Evolutionary conservation across 108 stramenopile species (phyloP).

Genomic region (Nitzschia sp.): DNA sequence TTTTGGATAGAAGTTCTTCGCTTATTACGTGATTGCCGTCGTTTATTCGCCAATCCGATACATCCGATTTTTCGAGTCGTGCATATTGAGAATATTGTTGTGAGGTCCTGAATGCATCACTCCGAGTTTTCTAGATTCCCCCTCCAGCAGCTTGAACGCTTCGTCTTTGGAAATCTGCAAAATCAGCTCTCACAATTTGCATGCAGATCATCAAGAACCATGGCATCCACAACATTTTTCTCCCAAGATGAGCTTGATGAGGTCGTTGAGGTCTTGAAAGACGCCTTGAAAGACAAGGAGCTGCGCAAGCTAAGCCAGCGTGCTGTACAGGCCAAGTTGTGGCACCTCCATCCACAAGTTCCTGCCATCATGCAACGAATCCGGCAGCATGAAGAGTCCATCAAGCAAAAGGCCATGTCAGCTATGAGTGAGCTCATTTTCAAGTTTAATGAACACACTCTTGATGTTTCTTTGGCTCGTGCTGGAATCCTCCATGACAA

Average conservation of each 20-base stretch:
- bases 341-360: constrained; percentile 23
- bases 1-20: too few relatives aligned
- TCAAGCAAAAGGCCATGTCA: constrained; percentile 12
- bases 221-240: neutral
- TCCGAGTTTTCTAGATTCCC: too few relatives aligned
- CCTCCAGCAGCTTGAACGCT: too few relatives aligned
- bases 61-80: too few relatives aligned
- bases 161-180: too few relatives aligned
- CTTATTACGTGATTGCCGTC: too few relatives aligned
- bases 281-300: constrained; percentile 11
- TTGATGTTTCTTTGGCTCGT: constrained; percentile 26
- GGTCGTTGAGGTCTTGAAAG: constrained; percentile 21
- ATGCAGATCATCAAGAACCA: too few relatives aligned
- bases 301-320: constrained; percentile 23
- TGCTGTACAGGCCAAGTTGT: constrained; percentile 30
- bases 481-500: constrained; percentile 26
- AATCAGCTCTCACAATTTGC: too few relatives aligned
- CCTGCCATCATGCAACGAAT: constrained; percentile 15
- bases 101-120: too few relatives aligned
- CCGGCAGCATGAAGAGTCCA: constrained; percentile 20
- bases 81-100: too few relatives aligned
- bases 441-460: constrained; percentile 21
- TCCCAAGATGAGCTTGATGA: constrained; percentile 17
- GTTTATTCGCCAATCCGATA: too few relatives aligned
- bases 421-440: constrained; percentile 16